Percentiles rank a stretch among this genome's conserved stretches.
Evolutionary conservation across 2,329 filamentous ascomycete genomes (phyloP).

Genomic region (Aspergillus bombycis): DNA sequence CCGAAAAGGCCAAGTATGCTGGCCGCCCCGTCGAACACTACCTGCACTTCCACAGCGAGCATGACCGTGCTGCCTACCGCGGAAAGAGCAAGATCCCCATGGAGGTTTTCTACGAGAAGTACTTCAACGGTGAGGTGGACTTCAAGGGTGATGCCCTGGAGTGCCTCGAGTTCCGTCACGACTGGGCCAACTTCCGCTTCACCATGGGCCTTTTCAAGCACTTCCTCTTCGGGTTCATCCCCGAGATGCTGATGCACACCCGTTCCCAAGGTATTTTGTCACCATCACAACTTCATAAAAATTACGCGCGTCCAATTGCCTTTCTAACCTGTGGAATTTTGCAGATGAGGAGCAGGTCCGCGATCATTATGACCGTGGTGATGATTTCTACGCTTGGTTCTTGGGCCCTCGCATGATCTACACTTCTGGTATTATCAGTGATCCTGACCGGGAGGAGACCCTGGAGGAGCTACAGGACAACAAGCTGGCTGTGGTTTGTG

Average conservation of each 20-base stretch:
- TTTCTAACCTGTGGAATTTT: not conserved
- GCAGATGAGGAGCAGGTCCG: constrained; percentile 95
- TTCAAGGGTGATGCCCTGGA: constrained; percentile 94
- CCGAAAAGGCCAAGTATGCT: constrained; percentile 86
- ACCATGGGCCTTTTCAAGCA: constrained; percentile 83
- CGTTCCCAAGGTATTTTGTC: constrained; percentile 71
- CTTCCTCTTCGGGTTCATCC: constrained; percentile 84
- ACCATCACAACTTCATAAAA: not conserved
- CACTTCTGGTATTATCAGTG: constrained; percentile 90
- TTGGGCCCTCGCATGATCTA: constrained; percentile 98
- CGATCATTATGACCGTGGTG: constrained; percentile 95
- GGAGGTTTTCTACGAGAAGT: constrained; percentile 96
- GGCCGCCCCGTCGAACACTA: constrained; percentile 90
- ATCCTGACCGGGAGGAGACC: constrained; percentile 82
- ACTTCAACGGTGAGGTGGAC: constrained; percentile 91
- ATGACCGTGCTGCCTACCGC: constrained; percentile 51
- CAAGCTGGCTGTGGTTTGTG: constrained; percentile 91
- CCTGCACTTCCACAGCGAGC: constrained; percentile 54
- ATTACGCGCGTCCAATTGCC: not conserved
- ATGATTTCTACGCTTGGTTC: constrained; percentile 99
- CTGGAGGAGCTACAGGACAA: constrained; percentile 97
- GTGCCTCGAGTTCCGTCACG: constrained; percentile 88
- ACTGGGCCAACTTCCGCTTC: constrained; percentile 95
- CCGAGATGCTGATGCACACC: constrained; percentile 90
- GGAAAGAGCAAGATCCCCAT: constrained; percentile 55